These are phyloP conservation scores for Coemansia sp. DNA, from an alignment of 192 early-diverging fungal species.

Conservation along the genomic window DNA sequence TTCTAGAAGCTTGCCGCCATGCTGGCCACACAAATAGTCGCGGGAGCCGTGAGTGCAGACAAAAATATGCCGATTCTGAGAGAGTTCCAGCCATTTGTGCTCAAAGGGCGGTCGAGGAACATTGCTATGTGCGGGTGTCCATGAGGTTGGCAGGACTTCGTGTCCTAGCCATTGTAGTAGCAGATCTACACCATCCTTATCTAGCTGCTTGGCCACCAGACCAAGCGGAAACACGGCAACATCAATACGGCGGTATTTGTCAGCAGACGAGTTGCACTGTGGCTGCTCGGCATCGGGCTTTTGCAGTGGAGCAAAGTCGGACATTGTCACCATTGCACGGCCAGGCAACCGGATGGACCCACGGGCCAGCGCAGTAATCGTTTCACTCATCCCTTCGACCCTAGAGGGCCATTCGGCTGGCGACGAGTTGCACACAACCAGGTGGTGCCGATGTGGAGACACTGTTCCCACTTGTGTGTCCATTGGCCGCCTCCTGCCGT, in stretches of 20 bases:
- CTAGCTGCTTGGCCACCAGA: constrained; percentile 36
- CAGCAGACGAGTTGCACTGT: background rate
- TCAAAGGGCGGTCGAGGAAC: constrained; percentile 34
- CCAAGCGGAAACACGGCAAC: constrained; percentile 45
- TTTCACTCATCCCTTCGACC: constrained; percentile 42
- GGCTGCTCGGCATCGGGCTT: background rate
- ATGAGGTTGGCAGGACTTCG: constrained; percentile 31
- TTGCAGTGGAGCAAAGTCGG: constrained; percentile 40
- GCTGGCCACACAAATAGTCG: constrained; percentile 38
- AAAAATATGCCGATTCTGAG: constrained; percentile 45
- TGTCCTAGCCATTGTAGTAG: constrained; percentile 34
- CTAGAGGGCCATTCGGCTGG: constrained; percentile 43
- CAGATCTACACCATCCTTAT: constrained; percentile 17
- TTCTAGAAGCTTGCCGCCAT: constrained; percentile 31
- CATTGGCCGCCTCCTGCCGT: background rate
- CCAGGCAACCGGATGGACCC: constrained; percentile 35
- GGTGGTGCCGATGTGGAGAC: constrained; percentile 32
- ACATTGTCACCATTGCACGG: constrained; percentile 47
- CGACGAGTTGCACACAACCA: constrained; percentile 47
- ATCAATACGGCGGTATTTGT: constrained; percentile 28
- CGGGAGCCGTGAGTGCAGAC: constrained; percentile 50
- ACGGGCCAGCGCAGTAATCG: constrained; percentile 36
- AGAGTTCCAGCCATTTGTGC: constrained; percentile 43
- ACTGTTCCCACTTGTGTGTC: constrained; percentile 42
- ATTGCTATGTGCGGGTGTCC: constrained; percentile 13